A percentile compares a stretch with the other conserved stretches of the same genome.
These are phyloP conservation scores for Rhynchospora pubera DNA, from an alignment of 176 grass and related monocot genomes.

Conservation along the genomic window DNA sequence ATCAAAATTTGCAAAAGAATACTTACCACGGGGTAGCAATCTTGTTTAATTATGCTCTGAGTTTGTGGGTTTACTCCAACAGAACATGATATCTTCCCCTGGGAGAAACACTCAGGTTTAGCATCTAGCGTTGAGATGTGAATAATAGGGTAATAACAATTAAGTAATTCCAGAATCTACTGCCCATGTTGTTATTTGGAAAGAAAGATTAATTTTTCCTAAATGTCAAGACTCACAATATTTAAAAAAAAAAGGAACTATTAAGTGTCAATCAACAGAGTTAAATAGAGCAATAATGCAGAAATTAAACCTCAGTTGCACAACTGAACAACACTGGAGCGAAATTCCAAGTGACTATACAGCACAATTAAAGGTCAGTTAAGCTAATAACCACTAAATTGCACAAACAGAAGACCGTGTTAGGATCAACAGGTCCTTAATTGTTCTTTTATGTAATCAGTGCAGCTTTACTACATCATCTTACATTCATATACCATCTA, in stretches of 20 bases:
- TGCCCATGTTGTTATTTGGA: not conserved
- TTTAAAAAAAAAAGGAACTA: too few species aligned
- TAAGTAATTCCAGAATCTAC: not conserved
- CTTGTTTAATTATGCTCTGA: constrained; percentile 19
- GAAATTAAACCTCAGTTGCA: not conserved
- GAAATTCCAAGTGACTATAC: not conserved
- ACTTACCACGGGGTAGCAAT: constrained; percentile 19
- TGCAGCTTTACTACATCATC: not conserved
- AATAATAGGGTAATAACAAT: not conserved
- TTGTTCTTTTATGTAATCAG: not conserved
- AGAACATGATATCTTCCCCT: constrained; percentile 22
- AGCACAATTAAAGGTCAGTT: not conserved
- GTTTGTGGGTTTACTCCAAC: constrained; percentile 21
- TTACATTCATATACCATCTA: not conserved
- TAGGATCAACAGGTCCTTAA: not conserved
- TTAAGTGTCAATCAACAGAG: not conserved
- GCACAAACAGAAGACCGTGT: not conserved
- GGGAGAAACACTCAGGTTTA: not conserved
- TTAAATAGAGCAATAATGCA: not conserved
- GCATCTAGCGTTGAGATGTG: not conserved
- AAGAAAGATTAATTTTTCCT: not conserved
- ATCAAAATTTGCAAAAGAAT: not conserved
- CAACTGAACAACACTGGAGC: not conserved
- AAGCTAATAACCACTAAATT: not conserved
- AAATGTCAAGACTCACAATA: not conserved